These are phyloP conservation scores for Vicia sativa DNA, from an alignment of 306 rosid genomes.

Conservation along the genomic window DNA sequence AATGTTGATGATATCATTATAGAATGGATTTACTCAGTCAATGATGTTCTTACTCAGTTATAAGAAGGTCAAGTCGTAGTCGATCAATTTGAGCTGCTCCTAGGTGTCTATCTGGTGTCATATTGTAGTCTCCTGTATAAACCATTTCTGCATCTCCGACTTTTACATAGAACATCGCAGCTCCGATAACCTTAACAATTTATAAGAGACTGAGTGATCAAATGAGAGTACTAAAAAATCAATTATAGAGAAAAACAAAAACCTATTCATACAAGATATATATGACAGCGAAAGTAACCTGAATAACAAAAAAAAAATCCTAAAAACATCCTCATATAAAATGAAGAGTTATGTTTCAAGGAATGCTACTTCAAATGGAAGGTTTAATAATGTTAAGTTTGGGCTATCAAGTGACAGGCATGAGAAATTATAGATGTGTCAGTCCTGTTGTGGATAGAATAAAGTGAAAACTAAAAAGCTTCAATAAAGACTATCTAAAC, in stretches of 20 bases:
- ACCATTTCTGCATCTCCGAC: constrained; percentile 84
- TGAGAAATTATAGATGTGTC: constrained; percentile 6
- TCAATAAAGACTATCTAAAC: constrained; percentile 21
- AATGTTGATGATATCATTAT: constrained; percentile 12
- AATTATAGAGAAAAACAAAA: constrained; percentile 26
- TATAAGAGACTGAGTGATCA: constrained; percentile 8
- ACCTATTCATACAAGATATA: not conserved
- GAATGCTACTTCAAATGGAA: constrained; percentile 20
- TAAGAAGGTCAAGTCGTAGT: constrained; percentile 83
- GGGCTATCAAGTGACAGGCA: constrained; percentile 9
- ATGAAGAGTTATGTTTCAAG: constrained; percentile 7
- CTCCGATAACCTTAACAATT: constrained; percentile 82
- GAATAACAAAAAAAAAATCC: not conserved
- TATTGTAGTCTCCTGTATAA: constrained; percentile 97
- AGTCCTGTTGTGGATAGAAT: constrained; percentile 3
- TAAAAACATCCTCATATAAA: constrained; percentile 24
- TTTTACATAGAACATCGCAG: constrained; percentile 97
- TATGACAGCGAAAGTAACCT: not conserved
- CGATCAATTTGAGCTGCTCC: constrained; percentile 97
- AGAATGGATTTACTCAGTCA: constrained; percentile 14
- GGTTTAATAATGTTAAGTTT: not conserved
- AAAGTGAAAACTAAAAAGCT: constrained; percentile 30
- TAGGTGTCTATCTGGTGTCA: constrained; percentile 97
- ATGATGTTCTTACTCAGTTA: constrained; percentile 70
- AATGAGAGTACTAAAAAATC: constrained; percentile 28